These are phyloP conservation scores for Phyllosticta citribraziliensis DNA, from an alignment of 2,329 filamentous ascomycete species.

Conservation along the genomic window DNA sequence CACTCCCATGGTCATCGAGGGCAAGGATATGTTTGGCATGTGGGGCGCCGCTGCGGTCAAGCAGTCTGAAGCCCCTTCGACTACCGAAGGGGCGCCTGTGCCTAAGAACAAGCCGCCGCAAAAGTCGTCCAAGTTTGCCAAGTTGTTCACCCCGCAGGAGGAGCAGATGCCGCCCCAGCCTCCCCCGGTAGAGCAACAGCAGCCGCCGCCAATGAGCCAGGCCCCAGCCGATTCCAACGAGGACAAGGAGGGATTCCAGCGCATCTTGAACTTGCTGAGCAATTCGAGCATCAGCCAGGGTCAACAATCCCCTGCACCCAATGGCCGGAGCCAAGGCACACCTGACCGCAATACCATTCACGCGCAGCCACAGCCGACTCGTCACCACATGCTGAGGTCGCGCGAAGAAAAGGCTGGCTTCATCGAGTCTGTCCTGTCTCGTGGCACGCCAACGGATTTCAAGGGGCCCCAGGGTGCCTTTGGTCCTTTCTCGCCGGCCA, in stretches of 20 bases:
- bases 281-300: constrained; percentile 22
- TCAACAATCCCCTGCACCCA: constrained; percentile 7
- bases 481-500: constrained; percentile 25
- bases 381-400: constrained; percentile 18
- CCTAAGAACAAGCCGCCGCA: constrained; percentile 32
- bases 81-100: constrained; percentile 11
- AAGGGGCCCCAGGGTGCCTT: constrained; percentile 24
- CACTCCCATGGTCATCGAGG: constrained; percentile 54
- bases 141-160: constrained; percentile 47
- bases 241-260: constrained; percentile 79
- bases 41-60: constrained; percentile 41
- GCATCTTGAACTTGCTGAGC: constrained; percentile 73
- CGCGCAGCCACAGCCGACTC: constrained; percentile 12
- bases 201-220: constrained; percentile 15
- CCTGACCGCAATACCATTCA: constrained; percentile 7
- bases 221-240: constrained; percentile 40
- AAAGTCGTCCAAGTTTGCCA: constrained; percentile 75
- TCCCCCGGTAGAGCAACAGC: constrained; percentile 12
- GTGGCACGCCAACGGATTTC: constrained; percentile 21
- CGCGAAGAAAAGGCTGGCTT: constrained; percentile 25
- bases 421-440: constrained; percentile 26
- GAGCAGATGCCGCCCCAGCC: constrained; percentile 16
- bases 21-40: constrained; percentile 61
- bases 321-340: background rate
- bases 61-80: constrained; percentile 13